These are phyloP conservation scores for Peronospora farinosa DNA, from an alignment of 352 stramenopile genomes.

Conservation along the genomic window DNA sequence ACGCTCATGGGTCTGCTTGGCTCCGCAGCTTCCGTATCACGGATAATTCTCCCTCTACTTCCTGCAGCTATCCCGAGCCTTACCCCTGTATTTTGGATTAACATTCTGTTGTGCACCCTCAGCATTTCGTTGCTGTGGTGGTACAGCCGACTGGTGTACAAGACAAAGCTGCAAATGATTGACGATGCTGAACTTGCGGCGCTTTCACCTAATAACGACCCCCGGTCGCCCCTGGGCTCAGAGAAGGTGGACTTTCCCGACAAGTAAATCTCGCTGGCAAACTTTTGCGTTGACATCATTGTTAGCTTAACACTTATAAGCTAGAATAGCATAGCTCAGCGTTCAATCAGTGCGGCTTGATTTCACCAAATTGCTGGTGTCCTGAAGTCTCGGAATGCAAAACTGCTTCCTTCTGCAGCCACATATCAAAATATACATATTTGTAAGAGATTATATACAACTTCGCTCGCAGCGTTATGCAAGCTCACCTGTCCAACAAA, in stretches of 20 bases:
- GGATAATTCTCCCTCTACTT: conserved; percentile 61
- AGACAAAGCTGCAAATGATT: conserved; percentile 36
- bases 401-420: conserved; percentile 43
- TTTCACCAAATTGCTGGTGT: conserved; percentile 73
- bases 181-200: conserved; percentile 28
- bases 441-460: conserved; percentile 6
- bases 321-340: conserved; percentile 2
- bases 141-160: conserved; percentile 49
- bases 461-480: neutral
- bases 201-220: conserved; percentile 17
- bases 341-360: conserved; percentile 26
- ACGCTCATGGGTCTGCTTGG: conserved; percentile 70
- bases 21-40: conserved; percentile 57
- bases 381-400: conserved; percentile 54
- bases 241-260: conserved; percentile 28
- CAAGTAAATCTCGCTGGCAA: conserved; percentile 10
- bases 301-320: neutral
- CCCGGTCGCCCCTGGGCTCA: conserved; percentile 34
- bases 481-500: conserved; percentile 57
- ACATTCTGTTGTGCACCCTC: conserved; percentile 42
- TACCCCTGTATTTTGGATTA: conserved; percentile 64
- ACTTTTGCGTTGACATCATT: conserved; percentile 1
- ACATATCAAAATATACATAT: neutral
- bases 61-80: conserved; percentile 54
- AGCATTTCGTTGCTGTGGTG: conserved; percentile 52